phyloP scores from a whole-genome alignment of 2,329 filamentous ascomycete species.

The Aspergillus quadricinctus region DNA sequence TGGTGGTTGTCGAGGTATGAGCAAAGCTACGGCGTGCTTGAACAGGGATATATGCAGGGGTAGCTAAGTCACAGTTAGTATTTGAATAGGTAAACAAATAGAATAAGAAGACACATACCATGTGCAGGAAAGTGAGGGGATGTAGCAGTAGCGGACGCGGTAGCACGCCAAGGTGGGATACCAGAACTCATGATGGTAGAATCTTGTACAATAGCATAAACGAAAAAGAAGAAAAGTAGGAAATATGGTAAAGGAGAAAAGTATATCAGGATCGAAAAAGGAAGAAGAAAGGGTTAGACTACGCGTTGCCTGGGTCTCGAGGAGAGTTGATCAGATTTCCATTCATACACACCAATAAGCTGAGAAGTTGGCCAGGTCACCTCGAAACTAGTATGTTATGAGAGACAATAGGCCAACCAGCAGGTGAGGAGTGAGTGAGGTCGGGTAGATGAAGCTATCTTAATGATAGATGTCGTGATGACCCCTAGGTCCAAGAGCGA shows the following conservation, averaged over 20 bases:
- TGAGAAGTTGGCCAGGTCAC: not conserved
- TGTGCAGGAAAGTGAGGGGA: conserved; percentile 25
- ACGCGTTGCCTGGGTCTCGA: not conserved
- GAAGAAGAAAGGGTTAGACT: not conserved
- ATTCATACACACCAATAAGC: not conserved
- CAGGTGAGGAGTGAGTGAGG: not conserved
- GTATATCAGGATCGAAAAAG: conserved; percentile 1
- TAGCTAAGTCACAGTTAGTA: conserved; percentile 27
- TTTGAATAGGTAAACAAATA: not conserved
- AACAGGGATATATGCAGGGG: conserved; percentile 58
- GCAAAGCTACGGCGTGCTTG: conserved; percentile 59
- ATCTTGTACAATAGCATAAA: conserved; percentile 16
- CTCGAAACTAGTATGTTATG: not conserved
- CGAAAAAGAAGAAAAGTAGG: conserved; percentile 7
- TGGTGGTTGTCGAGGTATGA: conserved; percentile 29
- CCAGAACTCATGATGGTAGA: conserved; percentile 34
- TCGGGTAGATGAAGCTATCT: not conserved
- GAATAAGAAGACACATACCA: conserved; percentile 24
- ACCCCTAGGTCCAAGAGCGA: not conserved
- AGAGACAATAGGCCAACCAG: not conserved
- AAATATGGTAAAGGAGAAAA: conserved; percentile 11
- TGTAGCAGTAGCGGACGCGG: conserved; percentile 26
- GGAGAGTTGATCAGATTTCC: conserved; percentile 11
- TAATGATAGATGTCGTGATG: not conserved
- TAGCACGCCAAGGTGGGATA: conserved; percentile 37